These are phyloP conservation scores for Euptelea pleiosperma DNA, from an alignment of 164 flowering plant genomes.

Conservation along the genomic window DNA sequence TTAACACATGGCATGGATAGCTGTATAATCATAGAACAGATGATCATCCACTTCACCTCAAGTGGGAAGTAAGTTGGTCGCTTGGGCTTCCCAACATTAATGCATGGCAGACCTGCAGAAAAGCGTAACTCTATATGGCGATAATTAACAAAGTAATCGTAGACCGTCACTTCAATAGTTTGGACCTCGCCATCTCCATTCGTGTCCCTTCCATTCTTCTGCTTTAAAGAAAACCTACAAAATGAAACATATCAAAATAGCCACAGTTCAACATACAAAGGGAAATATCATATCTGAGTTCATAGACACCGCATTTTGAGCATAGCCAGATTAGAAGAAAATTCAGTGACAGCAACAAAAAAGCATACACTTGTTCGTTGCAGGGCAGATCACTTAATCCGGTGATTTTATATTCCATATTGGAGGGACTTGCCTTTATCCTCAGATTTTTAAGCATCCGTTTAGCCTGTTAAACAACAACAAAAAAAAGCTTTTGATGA, in stretches of 20 bases:
- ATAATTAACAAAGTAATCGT: slow-evolving; percentile 51
- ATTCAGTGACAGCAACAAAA: slow-evolving; percentile 7
- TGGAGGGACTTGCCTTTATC: slow-evolving; percentile 44
- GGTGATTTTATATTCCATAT: slow-evolving; percentile 68
- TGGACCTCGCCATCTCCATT: slow-evolving; percentile 26
- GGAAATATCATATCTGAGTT: background rate
- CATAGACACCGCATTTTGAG: background rate
- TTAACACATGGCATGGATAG: too few species aligned
- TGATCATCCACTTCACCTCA: slow-evolving; percentile 42
- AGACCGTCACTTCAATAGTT: slow-evolving; percentile 47
- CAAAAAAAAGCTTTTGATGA: background rate
- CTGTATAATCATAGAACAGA: background rate
- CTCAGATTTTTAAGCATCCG: slow-evolving; percentile 70
- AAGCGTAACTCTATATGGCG: slow-evolving; percentile 32
- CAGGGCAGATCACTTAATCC: slow-evolving; percentile 78
- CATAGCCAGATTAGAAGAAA: background rate
- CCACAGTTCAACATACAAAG: background rate
- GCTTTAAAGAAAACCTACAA: slow-evolving; percentile 53
- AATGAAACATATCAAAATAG: slow-evolving; percentile 1
- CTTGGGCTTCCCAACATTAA: slow-evolving; percentile 72
- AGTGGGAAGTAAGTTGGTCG: slow-evolving; percentile 59
- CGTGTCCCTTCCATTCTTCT: slow-evolving; percentile 25
- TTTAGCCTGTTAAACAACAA: slow-evolving; percentile 52
- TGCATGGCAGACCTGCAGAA: slow-evolving; percentile 56
- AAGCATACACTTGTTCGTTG: slow-evolving; percentile 62